Base-by-base conservation (phyloP, 2,329 filamentous ascomycete genomes). In the Ceratocystis alfenasii region DNA sequence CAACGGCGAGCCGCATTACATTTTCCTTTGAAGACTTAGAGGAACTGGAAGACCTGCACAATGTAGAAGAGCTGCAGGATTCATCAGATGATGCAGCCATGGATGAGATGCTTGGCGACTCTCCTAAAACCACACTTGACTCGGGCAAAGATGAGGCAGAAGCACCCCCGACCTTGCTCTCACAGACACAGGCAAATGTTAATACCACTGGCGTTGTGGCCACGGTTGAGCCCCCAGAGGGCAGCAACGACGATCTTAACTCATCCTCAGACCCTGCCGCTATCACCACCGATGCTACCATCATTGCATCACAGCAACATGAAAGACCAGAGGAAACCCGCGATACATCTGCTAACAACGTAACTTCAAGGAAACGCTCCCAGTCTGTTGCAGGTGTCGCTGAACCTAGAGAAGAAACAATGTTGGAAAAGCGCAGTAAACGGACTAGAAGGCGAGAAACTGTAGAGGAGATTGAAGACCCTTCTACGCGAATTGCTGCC, bases 351-450 rank as follows among this genome's bases (percentile, higher is more conserved):
- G n/a, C 33, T 3, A 20, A 28, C 7, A 62, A 64, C 2, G 63
- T 53, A 7, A 30, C 44, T 3, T 50, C 67, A 2, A 78, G 83
- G 63, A 87, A 87, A 71, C 78, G 84, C 62, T 87, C 84, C 1
- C 84, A 87, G 68, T 87, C 84, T 10, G 74, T 76, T 36, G 84
- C 84, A 3, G 84, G 84, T 2, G 73, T 87, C 17, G 77, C 77
- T 0, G 84, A 86, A 2, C 77, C 74, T 0, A 83, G 85, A 6
- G 84, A 87, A 63, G 84, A 87, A 44, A 79, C 77, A 28, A 76
- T 76, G 1, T 78, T 81, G 10, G 81, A 82, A 64, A 87, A 86
- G 71, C 78, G 85, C 66, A 87, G 84, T 73, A 88, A 88, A 71
- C 78, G 86, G 62, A 84, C 84, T 36, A 79, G 85, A 59, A 80